A percentile compares a stretch with the other conserved stretches of the same genome.
These are phyloP conservation scores for Spathaspora hagerdaliae DNA, from an alignment of 805 yeast genomes.

Conservation along the genomic window DNA sequence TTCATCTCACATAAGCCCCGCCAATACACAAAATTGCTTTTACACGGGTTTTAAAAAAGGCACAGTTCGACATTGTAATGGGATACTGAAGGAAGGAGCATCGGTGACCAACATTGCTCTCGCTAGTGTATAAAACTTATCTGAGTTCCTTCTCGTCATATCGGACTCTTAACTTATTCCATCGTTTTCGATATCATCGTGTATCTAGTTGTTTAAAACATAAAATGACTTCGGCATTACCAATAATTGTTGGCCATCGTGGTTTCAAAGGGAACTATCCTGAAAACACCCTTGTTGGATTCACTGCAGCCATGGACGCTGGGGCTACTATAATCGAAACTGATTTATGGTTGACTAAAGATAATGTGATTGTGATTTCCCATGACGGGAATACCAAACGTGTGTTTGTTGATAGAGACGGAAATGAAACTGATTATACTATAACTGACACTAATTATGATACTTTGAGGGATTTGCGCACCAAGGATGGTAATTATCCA, in stretches of 20 bases:
- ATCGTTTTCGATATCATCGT: too few species aligned
- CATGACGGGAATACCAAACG: slow-evolving; percentile 39
- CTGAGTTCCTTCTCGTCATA: too few species aligned
- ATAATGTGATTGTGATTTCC: slow-evolving; percentile 34
- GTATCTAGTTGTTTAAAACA: too few species aligned
- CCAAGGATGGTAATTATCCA: slow-evolving; percentile 30
- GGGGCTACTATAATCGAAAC: slow-evolving; percentile 41
- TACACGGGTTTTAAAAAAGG: too few species aligned
- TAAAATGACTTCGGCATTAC: slow-evolving; percentile 4
- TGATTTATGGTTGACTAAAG: slow-evolving; percentile 38
- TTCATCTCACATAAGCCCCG: too few species aligned
- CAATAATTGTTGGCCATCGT: slow-evolving; percentile 38
- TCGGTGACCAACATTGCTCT: too few species aligned
- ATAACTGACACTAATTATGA: slow-evolving; percentile 29
- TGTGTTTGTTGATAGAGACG: slow-evolving; percentile 30
- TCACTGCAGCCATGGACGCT: slow-evolving; percentile 29
- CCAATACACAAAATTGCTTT: too few species aligned
- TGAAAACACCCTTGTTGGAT: slow-evolving; percentile 38
- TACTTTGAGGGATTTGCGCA: slow-evolving; percentile 22
- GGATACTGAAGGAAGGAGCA: too few species aligned
- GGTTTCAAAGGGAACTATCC: slow-evolving; percentile 39
- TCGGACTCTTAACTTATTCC: too few species aligned
- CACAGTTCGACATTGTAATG: too few species aligned
- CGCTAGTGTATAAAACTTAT: too few species aligned
- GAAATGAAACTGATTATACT: slow-evolving; percentile 30